Base-by-base conservation (phyloP, 768 basidiomycete species). In the Suillus discolor region DNA sequence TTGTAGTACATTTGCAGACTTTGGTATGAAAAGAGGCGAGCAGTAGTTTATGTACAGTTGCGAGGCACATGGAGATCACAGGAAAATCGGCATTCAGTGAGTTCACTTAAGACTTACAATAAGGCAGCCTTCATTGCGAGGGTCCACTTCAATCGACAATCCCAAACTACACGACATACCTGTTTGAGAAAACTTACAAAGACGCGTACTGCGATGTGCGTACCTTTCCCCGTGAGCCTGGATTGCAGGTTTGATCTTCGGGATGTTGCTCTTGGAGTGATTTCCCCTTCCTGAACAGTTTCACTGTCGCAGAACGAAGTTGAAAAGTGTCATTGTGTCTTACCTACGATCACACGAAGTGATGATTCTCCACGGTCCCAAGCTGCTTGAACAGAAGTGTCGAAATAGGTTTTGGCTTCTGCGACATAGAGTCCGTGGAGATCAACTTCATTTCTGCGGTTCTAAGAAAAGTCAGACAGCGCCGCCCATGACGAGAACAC, bases 171-270 rank as follows among this genome's bases (percentile, higher is more conserved):
- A 55, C 38, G 63, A 38, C 9, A 62, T 38, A 15, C 20, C 18
- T 41, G 36, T 31, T 6, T 39, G 12, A n/a, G 36, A 25, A 25
- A 4, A 4, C 13, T 28, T n/a, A 36, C n/a, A 28, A 7, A 28
- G 62, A 45, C 31, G 18, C 70, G 6, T 28, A 28, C 59, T n/a
- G 18, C 12, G 11, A 28, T 39, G n/a, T 45, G 41, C 83, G 55
- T 69, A 91, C 90, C 89, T 92, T 70, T 83, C 78, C 84, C 96
- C 92, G 45, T 94, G 79, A 28, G 89, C 87, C 72, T 91, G 89
- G 61, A 97, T 90, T 5, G 95, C 94, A 39, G 95, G 95, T 73
- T 91, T 93, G 70, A 96, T 83, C 77, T 94, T 96, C 1, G 92
- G 89, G 8, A 84, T 80, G 53, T 90, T 89, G 5, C 84, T 83